Evolutionary conservation across 108 stramenopile genomes (phyloP).

Genomic region (Schizochytrium sp.): DNA sequence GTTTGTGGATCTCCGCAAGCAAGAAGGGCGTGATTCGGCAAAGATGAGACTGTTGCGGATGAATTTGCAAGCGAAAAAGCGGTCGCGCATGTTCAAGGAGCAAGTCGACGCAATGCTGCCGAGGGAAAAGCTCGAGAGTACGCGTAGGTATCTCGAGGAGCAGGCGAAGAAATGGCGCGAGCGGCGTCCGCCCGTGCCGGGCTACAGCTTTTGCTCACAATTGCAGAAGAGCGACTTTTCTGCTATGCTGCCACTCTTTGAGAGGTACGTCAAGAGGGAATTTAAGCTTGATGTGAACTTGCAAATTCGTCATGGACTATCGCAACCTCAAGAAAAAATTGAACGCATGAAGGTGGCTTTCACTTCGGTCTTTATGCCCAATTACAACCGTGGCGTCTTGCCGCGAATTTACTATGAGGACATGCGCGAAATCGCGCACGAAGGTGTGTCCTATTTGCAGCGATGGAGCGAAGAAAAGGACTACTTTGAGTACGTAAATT

Average conservation of each 20-base stretch:
- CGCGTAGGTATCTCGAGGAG: neutral
- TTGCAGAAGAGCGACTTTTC: neutral
- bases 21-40: neutral
- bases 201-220: neutral
- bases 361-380: neutral
- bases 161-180: neutral
- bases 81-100: neutral
- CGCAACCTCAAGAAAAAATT: neutral
- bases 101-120: constrained; percentile 4
- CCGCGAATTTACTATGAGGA: neutral
- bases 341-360: neutral
- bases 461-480: neutral
- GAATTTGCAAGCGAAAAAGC: constrained; percentile 2
- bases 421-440: neutral
- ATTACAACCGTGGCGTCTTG: neutral
- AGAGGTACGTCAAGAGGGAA: neutral
- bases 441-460: neutral
- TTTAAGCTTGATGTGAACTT: neutral
- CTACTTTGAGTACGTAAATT: neutral
- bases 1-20: neutral
- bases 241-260: neutral
- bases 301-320: neutral
- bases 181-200: constrained; percentile 3
- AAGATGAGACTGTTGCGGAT: neutral
- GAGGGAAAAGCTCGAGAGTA: neutral